These are phyloP conservation scores for Kodamaea plutei DNA, from an alignment of 1,139 yeast genomes.

Conservation along the genomic window DNA sequence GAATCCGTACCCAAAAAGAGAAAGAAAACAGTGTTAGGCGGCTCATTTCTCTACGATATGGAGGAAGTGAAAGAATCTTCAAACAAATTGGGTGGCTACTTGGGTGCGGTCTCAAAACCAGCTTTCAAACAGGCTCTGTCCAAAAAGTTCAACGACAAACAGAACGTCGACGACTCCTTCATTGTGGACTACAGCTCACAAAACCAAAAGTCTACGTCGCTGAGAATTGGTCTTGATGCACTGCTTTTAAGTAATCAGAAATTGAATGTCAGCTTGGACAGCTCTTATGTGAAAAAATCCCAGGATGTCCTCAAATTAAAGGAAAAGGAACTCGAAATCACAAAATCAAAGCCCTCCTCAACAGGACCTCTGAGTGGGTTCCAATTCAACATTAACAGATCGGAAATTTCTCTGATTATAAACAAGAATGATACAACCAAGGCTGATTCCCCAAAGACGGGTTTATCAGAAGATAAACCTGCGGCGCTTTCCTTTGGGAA, in stretches of 20 bases:
- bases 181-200: conserved; percentile 12
- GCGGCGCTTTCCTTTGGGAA: not conserved
- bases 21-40: conserved; percentile 23
- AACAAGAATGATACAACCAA: conserved; percentile 9
- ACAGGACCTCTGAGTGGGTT: conserved; percentile 37
- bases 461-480: not conserved
- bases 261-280: conserved; percentile 22
- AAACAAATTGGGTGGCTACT: conserved; percentile 27
- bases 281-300: conserved; percentile 23
- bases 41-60: conserved; percentile 37
- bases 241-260: conserved; percentile 15
- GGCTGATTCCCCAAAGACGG: not conserved
- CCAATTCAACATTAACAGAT: conserved; percentile 29
- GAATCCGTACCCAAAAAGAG: conserved; percentile 13
- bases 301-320: conserved; percentile 30
- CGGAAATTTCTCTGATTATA: conserved; percentile 22
- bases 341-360: conserved; percentile 9
- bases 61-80: conserved; percentile 11
- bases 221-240: conserved; percentile 19
- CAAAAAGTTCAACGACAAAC: not conserved
- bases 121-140: conserved; percentile 14
- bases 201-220: conserved; percentile 13
- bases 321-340: conserved; percentile 13
- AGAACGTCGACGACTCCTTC: conserved; percentile 16
- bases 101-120: conserved; percentile 31